Evolutionary conservation across 148 eudicot species (phyloP), one percentile per base, ranked within the genome.

Genomic region (Drosera capensis): DNA sequence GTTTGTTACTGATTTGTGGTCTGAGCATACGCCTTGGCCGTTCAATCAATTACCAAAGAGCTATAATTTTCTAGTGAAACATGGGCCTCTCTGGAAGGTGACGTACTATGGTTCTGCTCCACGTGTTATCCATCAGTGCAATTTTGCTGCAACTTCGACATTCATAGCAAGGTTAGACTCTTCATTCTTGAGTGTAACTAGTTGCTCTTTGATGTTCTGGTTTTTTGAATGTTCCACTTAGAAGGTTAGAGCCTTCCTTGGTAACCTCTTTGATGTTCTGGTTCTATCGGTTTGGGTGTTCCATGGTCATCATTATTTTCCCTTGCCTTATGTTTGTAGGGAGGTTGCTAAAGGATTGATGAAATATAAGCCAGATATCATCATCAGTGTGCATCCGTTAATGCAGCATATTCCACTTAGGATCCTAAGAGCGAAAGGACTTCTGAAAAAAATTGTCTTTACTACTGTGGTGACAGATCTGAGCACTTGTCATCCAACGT

Each of bases 381-480:
- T 90, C 28, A 78, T 90, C 55, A 90, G 95, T 43, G 99, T 90
- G 56, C 99, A 90, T 71, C 99, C 99, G 48, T 40, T 90, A 51
- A 90, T 90, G 99, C 99, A 90, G 55, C 99, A 90, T 68, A 95
- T 90, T 55, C 95, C 97, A 14, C 93, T 90, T 51, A 93, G 87
- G 55, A 62, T 90, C 54, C 68, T 90, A 67, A 85, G 88, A 77
- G 52, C 77, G 23, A 84, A 67, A 61, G 95, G 95, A 25, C 85
- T 90, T 19, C 65, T 90, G 58, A 55, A 84, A 45, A 90, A 84
- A 73, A 84, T 90, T 49, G 84, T 85, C 43, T 90, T 90, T 66
- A 74, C 99, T 31, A 90, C 99, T 28, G 95, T 90, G 20, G 56
- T 90, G 42, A 90, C 95, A 1, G 99, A 90, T 67, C 70, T 90